Conservation (phyloP, 2,329 filamentous ascomycete genomes). For the Calcarisporium arbuscula region DNA sequence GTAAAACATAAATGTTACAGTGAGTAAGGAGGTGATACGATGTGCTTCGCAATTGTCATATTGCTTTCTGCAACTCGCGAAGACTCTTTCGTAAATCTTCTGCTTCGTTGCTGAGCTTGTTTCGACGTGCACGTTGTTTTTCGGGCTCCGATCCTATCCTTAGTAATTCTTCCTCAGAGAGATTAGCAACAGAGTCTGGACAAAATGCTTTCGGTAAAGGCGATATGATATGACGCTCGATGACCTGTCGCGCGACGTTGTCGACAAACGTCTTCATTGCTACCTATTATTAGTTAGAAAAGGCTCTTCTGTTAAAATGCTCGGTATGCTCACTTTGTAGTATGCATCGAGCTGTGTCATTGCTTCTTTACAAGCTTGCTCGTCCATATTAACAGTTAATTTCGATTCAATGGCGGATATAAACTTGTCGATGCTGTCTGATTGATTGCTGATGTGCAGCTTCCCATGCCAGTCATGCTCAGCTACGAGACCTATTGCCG, state of each 20-base stretch:
- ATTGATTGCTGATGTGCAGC: conserved; percentile 6
- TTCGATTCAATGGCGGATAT: conserved; percentile 5
- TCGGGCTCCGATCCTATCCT: conserved; percentile 2
- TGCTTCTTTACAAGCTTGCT: conserved; percentile 14
- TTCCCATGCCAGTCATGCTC: conserved; percentile 4
- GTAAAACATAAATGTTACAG: conserved; percentile 3
- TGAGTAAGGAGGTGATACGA: neutral
- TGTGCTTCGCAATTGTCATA: neutral
- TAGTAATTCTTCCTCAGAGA: conserved; percentile 4
- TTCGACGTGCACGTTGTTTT: neutral
- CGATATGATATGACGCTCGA: conserved; percentile 16
- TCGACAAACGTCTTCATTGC: conserved; percentile 18
- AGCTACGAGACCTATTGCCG: conserved; percentile 2
- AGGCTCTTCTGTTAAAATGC: neutral
- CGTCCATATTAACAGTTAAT: conserved; percentile 12
- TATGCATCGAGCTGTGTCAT: conserved; percentile 14
- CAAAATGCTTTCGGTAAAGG: conserved; percentile 9
- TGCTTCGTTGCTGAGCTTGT: neutral
- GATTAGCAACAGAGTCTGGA: conserved; percentile 3
- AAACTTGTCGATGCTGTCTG: conserved; percentile 7
- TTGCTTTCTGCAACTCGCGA: neutral
- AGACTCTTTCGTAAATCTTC: conserved; percentile 1
- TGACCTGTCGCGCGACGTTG: conserved; percentile 16
- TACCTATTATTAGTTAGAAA: conserved; percentile 5
- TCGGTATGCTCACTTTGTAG: conserved; percentile 13